phyloP scores from a whole-genome alignment of 306 rosid genomes.

The Quercus agrifolia region DNA sequence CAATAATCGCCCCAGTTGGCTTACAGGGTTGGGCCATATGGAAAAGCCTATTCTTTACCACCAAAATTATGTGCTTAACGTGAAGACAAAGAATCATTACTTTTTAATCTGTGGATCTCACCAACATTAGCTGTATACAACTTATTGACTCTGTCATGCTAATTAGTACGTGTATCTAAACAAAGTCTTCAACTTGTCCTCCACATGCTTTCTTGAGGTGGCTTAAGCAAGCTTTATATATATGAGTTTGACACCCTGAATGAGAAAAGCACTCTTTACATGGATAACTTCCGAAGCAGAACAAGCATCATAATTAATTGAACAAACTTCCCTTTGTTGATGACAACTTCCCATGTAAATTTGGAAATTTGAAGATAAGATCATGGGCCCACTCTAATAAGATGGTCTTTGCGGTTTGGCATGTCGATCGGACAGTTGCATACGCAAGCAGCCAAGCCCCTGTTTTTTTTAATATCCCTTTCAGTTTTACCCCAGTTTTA shows the following conservation, averaged over 20 bases:
- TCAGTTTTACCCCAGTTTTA: background rate
- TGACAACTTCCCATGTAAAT: background rate
- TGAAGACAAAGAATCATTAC: conserved; percentile 3
- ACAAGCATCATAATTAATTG: background rate
- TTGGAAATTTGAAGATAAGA: background rate
- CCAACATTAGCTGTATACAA: background rate
- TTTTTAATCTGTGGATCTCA: background rate
- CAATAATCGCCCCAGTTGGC: background rate
- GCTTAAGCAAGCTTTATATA: background rate
- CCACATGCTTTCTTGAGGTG: background rate
- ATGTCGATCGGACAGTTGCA: background rate
- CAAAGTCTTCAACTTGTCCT: background rate
- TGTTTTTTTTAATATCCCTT: background rate
- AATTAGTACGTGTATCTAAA: background rate
- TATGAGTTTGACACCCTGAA: background rate
- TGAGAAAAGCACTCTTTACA: background rate
- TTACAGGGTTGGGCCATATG: background rate
- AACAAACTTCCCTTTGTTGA: background rate
- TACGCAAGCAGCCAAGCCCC: background rate
- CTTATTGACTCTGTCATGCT: background rate
- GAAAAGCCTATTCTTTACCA: background rate
- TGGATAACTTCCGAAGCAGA: background rate
- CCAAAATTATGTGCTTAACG: background rate
- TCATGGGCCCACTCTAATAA: background rate
- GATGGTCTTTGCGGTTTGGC: background rate